phyloP scores from a whole-genome alignment of 805 yeast genomes.

The Scheffersomyces spartinae region DNA sequence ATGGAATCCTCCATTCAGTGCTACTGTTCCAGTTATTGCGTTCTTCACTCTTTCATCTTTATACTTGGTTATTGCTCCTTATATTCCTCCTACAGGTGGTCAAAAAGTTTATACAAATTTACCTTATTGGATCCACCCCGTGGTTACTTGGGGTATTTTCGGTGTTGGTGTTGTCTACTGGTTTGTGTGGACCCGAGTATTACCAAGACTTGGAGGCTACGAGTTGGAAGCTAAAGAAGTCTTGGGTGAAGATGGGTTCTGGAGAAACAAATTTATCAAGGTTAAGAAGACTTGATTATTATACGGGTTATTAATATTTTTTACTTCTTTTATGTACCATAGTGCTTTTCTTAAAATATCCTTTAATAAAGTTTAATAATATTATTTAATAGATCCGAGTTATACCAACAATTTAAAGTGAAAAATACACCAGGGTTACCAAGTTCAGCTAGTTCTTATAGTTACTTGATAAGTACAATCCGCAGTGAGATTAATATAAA shows the following conservation, averaged over 20 bases:
- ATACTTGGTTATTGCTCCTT: constrained; percentile 67
- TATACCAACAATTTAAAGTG: too few species aligned
- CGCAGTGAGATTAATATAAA: too few species aligned
- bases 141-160: constrained; percentile 70
- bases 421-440: too few species aligned
- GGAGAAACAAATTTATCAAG: constrained; percentile 49
- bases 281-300: too few species aligned
- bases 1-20: constrained; percentile 67
- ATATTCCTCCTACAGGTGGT: constrained; percentile 58
- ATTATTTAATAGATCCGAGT: too few species aligned
- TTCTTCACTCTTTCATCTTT: constrained; percentile 58
- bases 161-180: constrained; percentile 57
- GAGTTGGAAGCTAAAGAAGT: constrained; percentile 40
- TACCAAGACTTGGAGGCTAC: constrained; percentile 48
- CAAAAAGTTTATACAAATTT: constrained; percentile 56
- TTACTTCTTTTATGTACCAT: too few species aligned
- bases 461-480: too few species aligned
- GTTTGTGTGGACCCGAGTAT: constrained; percentile 45
- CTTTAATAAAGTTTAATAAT: too few species aligned
- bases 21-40: constrained; percentile 47
- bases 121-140: constrained; percentile 75
- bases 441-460: too few species aligned
- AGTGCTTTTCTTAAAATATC: too few species aligned
- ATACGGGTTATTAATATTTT: too few species aligned
- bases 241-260: constrained; percentile 57